Evolutionary conservation across 2,329 filamentous ascomycete genomes (phyloP).

Genomic region (Tolypocladium album): DNA sequence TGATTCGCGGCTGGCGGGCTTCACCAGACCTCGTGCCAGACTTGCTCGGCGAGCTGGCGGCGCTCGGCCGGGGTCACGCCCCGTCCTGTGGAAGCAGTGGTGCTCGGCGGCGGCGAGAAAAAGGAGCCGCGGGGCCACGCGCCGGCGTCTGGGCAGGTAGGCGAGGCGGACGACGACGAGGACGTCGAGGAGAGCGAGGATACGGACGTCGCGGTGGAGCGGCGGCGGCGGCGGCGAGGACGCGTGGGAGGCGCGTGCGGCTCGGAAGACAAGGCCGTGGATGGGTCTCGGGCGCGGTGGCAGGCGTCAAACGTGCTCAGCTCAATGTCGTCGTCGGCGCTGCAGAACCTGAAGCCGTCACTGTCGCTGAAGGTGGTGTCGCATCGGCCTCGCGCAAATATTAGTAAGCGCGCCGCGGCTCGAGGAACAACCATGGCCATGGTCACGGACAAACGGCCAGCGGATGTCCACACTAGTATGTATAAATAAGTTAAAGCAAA

Average conservation of each 20-base stretch:
- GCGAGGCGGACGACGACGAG: neutral
- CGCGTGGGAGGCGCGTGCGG: neutral
- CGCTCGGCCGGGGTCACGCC: conserved; percentile 11
- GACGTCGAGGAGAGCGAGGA: neutral
- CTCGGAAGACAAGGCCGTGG: neutral
- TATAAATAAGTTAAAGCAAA: too few relatives aligned
- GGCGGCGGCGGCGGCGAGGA: neutral
- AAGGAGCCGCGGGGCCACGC: neutral
- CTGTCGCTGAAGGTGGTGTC: neutral
- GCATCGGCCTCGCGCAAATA: neutral
- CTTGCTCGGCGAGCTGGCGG: conserved; percentile 10
- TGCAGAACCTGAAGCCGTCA: neutral
- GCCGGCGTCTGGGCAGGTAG: neutral
- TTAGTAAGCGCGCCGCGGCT: neutral
- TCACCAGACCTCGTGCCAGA: conserved; percentile 18
- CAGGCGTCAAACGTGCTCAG: conserved; percentile 1
- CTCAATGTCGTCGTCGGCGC: conserved; percentile 1
- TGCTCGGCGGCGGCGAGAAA: neutral
- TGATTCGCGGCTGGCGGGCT: neutral
- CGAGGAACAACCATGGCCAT: neutral
- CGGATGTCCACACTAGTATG: neutral
- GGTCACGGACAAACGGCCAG: neutral
- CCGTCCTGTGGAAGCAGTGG: neutral
- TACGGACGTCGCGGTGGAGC: neutral
- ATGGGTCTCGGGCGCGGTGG: neutral